A percentile compares a stretch with the other conserved stretches of the same genome.
phyloP scores from a whole-genome alignment of 2,329 filamentous ascomycete genomes.

The Geosmithia putterillii region DNA sequence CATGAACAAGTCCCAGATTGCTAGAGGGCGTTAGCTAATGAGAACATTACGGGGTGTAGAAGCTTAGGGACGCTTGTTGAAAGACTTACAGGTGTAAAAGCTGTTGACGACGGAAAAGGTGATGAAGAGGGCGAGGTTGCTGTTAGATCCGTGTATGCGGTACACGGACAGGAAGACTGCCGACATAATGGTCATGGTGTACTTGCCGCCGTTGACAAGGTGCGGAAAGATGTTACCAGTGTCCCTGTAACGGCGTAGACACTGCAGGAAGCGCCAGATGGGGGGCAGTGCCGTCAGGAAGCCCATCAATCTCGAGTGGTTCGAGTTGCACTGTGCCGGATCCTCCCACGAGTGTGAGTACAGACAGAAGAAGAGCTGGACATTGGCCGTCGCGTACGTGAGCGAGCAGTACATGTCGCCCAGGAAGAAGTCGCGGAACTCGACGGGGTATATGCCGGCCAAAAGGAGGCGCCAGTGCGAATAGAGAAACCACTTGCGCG shows the following conservation, averaged over 20 bases:
- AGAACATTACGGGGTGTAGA: neutral
- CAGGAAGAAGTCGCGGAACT: conserved; percentile 94
- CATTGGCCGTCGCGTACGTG: conserved; percentile 84
- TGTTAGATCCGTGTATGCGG: conserved; percentile 51
- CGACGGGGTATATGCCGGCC: conserved; percentile 81
- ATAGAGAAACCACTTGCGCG: conserved; percentile 76
- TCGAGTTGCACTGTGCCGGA: conserved; percentile 72
- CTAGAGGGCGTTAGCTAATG: conserved; percentile 18
- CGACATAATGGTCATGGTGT: conserved; percentile 69
- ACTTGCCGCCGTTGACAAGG: conserved; percentile 86
- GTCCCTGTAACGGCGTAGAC: conserved; percentile 77
- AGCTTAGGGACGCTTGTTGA: neutral
- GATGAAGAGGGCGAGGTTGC: conserved; percentile 61
- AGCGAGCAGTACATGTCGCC: conserved; percentile 97
- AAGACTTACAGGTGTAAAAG: conserved; percentile 59
- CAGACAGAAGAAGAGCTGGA: conserved; percentile 88
- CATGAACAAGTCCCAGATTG: conserved; percentile 91
- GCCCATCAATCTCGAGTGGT: conserved; percentile 68
- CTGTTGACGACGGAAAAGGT: conserved; percentile 71
- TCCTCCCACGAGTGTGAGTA: conserved; percentile 70
- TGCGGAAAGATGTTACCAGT: conserved; percentile 85
- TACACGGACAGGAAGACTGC: conserved; percentile 73
- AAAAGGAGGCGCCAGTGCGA: conserved; percentile 84
- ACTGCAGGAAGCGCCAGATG: conserved; percentile 86
- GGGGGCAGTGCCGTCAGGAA: conserved; percentile 77